These are phyloP conservation scores for Fraxinus dipetala DNA, from an alignment of 305 asterid species.

Conservation along the genomic window DNA sequence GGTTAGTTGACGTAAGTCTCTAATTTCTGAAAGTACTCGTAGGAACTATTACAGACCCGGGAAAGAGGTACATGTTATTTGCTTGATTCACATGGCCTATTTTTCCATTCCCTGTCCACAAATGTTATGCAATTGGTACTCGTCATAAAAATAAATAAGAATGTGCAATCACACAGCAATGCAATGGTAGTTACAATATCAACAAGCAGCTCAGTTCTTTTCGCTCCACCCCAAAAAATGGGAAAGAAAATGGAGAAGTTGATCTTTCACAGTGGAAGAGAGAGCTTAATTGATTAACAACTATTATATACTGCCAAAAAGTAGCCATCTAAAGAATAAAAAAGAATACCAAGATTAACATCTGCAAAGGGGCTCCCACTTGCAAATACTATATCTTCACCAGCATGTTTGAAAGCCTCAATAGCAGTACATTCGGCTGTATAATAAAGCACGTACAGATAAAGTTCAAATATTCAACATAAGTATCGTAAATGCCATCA, in stretches of 20 bases:
- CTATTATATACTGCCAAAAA: not conserved
- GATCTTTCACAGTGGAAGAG: conserved; percentile 14
- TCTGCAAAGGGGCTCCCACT: conserved; percentile 97
- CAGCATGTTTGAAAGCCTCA: conserved; percentile 92
- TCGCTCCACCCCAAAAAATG: conserved; percentile 5
- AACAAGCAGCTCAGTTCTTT: not conserved
- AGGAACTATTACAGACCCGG: conserved; percentile 68
- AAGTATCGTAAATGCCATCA: conserved; percentile 11
- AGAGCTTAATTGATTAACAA: not conserved
- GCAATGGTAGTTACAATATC: not conserved
- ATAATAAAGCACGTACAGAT: conserved; percentile 31
- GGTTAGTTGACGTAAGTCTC: conserved; percentile 6
- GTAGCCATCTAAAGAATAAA: conserved; percentile 8
- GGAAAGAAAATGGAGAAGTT: conserved; percentile 9
- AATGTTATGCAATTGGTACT: conserved; percentile 12
- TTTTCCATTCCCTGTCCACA: conserved; percentile 75
- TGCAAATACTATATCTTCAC: conserved; percentile 84
- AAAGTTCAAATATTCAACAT: conserved; percentile 18
- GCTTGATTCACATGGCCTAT: conserved; percentile 96
- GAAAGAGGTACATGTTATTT: conserved; percentile 96
- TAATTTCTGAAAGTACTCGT: not conserved
- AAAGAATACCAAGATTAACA: conserved; percentile 75
- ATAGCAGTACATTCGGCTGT: conserved; percentile 96
- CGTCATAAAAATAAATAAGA: conserved; percentile 10
- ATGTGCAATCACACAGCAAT: conserved; percentile 5